Evolutionary conservation across 495 filamentous ascomycete species (phyloP).

Genomic region (Talaromyces borbonicus): DNA sequence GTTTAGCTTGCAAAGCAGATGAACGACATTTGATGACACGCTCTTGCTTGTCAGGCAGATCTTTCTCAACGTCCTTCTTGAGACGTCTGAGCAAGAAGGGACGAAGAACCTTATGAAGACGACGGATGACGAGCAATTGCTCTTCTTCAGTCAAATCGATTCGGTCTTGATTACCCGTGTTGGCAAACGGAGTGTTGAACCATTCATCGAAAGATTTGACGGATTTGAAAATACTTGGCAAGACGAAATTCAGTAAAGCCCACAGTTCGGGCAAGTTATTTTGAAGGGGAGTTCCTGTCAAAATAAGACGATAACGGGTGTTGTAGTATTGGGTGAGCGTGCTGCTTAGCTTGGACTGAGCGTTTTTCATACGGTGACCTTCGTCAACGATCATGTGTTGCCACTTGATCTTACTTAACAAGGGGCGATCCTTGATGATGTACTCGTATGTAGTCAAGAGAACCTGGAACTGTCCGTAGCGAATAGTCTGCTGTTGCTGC

Average conservation of each 20-base stretch:
- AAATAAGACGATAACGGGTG: constrained; percentile 88
- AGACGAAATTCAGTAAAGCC: constrained; percentile 95
- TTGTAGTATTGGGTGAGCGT: constrained; percentile 91
- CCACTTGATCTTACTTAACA: constrained; percentile 96
- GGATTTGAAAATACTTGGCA: constrained; percentile 98
- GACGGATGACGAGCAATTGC: constrained; percentile 93
- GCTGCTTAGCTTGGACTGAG: constrained; percentile 90
- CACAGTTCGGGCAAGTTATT: constrained; percentile 96
- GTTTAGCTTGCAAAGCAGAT: constrained; percentile 81
- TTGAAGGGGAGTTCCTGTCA: constrained; percentile 94
- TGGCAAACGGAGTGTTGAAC: constrained; percentile 99
- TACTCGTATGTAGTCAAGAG: constrained; percentile 97
- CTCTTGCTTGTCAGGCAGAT: constrained; percentile 96
- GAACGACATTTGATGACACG: constrained; percentile 98
- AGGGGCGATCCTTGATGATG: constrained; percentile 95
- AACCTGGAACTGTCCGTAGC: constrained; percentile 92
- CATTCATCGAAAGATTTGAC: constrained; percentile 99
- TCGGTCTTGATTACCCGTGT: constrained; percentile 94
- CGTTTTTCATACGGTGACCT: constrained; percentile 99
- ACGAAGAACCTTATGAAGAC: constrained; percentile 93
- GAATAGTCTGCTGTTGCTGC: constrained; percentile 84
- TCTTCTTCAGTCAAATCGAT: constrained; percentile 99
- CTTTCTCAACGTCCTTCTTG: constrained; percentile 99
- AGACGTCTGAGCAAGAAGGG: constrained; percentile 96
- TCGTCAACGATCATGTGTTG: constrained; percentile 99